A percentile compares a stretch with the other conserved stretches of the same genome.
Evolutionary conservation across 192 early-diverging fungal species (phyloP).

Genomic region (Dissophora ornata): DNA sequence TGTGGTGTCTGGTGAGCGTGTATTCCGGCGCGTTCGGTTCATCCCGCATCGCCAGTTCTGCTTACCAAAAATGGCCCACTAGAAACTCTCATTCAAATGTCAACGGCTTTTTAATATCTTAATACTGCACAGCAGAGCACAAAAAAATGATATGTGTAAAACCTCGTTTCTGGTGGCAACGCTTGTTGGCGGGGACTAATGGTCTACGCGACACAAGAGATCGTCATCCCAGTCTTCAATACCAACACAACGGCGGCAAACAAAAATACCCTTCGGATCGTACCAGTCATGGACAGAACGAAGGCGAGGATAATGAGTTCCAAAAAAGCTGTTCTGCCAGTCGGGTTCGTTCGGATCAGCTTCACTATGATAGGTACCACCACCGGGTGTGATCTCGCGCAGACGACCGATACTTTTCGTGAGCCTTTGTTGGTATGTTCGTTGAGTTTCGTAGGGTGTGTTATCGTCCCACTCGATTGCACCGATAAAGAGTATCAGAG

Average conservation of each 20-base stretch:
- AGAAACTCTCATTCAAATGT: too few relatives aligned
- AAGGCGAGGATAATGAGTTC: constrained; percentile 58
- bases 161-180: too few relatives aligned
- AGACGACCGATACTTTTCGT: constrained; percentile 6
- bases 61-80: too few relatives aligned
- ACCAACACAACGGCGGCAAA: constrained; percentile 35
- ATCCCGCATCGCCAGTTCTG: too few relatives aligned
- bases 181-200: too few relatives aligned
- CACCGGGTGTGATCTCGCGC: constrained; percentile 50
- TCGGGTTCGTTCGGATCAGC: constrained; percentile 56
- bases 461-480: constrained; percentile 1
- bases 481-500: constrained; percentile 23
- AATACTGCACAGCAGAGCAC: too few relatives aligned
- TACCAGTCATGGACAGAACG: constrained; percentile 53
- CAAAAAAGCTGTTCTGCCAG: constrained; percentile 61
- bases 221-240: constrained; percentile 42
- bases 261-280: constrained; percentile 59
- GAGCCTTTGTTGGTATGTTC: constrained; percentile 1
- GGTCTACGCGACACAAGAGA: constrained; percentile 5
- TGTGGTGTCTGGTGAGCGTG: too few relatives aligned
- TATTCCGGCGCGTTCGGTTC: too few relatives aligned
- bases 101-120: too few relatives aligned
- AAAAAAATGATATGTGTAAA: too few relatives aligned
- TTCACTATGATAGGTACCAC: constrained; percentile 61
- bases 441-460: constrained; percentile 1